Base-by-base conservation (phyloP, 2,329 filamentous ascomycete species). In the Fusarium torreyae region DNA sequence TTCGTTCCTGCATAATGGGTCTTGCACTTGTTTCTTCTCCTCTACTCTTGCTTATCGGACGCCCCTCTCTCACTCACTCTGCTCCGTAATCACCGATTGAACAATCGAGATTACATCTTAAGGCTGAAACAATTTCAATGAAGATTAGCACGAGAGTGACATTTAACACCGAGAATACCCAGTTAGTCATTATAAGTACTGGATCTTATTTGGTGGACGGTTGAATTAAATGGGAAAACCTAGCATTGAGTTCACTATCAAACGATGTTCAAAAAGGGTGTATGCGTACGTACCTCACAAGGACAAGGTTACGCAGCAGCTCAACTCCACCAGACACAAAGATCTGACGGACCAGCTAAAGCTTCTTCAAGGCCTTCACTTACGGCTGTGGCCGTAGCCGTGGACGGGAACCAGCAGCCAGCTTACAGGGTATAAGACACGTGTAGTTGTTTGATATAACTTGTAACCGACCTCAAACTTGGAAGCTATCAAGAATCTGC, bases 51-150 rank as follows among this genome's bases (percentile, higher is more conserved):
- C 57, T 62, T 44, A 36, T 40, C 55, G 43, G 31, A 39, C 49
- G 34, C 43, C 43, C 44, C 43, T 50, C 56, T 57, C n/a, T 22
- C 34, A 17, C 34, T 22, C 34, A 15, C 34, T 28, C 22, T 36
- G 45, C 38, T 63, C 58, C 46, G 51, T 58, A 58, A 64, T 63
- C 40, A 57, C 46, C 28, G 34, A 53, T 26, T 42, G 5, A 40
- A 43, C 52, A 70, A 69, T 69, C 66, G 61, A 69, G 56, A 66
- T 66, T 70, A 40, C 43, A 60, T 60, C 26, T 54, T 33, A 60
- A 68, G 63, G 67, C 54, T 70, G 67, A 69, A 70, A 70, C 57
- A 53, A 60, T 28, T 50, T 28, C 48, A 49, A 57, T 46, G 15
- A 69, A 61, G 40, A 45, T 53, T 48, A 52, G 38, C 49, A 56